Percentiles rank a stretch among this genome's conserved stretches.
These are phyloP conservation scores for Sclerotinia trifoliorum DNA, from an alignment of 2,329 filamentous ascomycete genomes.

Conservation along the genomic window DNA sequence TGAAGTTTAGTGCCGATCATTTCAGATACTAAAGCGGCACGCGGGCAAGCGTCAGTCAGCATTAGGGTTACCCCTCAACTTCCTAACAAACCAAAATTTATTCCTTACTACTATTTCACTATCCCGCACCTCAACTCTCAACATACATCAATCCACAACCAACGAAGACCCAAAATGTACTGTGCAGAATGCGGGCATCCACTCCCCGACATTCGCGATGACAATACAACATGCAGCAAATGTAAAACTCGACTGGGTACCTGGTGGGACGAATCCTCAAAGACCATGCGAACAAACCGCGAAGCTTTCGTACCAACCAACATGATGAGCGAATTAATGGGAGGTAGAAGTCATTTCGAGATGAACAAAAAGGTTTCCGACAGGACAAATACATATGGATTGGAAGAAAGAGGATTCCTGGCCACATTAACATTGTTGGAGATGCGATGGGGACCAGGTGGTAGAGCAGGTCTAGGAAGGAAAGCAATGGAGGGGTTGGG, in stretches of 20 bases:
- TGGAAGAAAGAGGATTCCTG: conserved; percentile 63
- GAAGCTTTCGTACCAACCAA: conserved; percentile 31
- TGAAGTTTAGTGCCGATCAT: not conserved
- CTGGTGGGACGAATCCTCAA: conserved; percentile 38
- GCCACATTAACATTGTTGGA: conserved; percentile 50
- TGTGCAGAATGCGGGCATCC: conserved; percentile 38
- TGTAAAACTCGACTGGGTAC: conserved; percentile 38
- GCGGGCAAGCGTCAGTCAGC: not conserved
- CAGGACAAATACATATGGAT: conserved; percentile 46
- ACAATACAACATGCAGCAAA: conserved; percentile 37
- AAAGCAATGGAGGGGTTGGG: conserved; percentile 55
- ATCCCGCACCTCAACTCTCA: not conserved
- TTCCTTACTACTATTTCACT: not conserved
- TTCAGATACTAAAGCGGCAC: not conserved
- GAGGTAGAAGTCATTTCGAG: conserved; percentile 20
- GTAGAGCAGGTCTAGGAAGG: conserved; percentile 53
- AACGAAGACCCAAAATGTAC: conserved; percentile 28
- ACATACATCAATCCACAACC: not conserved
- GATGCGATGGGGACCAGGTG: conserved; percentile 62
- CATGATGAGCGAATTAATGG: conserved; percentile 21
- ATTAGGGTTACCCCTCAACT: not conserved
- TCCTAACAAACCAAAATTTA: conserved; percentile 16
- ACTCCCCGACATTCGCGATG: conserved; percentile 33
- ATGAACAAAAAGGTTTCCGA: conserved; percentile 27
- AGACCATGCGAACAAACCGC: conserved; percentile 37